Base-by-base conservation (phyloP, 352 stramenopile genomes). In the Phytophthora lateralis region DNA sequence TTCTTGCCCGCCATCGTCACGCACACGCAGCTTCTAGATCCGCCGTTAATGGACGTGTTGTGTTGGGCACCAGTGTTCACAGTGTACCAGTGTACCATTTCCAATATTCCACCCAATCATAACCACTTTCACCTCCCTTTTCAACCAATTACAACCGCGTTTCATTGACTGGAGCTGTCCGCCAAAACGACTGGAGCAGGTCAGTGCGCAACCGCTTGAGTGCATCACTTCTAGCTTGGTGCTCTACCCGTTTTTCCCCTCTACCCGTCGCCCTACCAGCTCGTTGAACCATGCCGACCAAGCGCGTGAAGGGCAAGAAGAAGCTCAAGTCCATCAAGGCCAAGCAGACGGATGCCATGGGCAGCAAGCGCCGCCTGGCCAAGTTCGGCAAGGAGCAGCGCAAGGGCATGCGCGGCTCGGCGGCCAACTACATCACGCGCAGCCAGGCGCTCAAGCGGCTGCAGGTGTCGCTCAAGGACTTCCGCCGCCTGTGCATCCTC, bases 401-500 rank as follows among this genome's bases (percentile, higher is more conserved):
- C 57, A 95, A 93, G 66, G 85, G 85, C 53, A 88, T 93, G 73
- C 73, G 75, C 27, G 86, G 86, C 43, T 86, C 76, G 39, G 85
- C 83, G 0, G 94, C 95, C 60, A 97, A 98, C 71, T 99, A 98
- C 88, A 97, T 99, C 59, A 98, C 94, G 47, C 89, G 97, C 41
- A 90, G 82, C 11, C 88, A 97, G 60, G 96, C 95, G 35, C 77
- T 99, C 42, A 98, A 98, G 69, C 89, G 90, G 50, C 80, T 98
- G 57, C 92, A 98, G 75, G 86, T 99, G 37, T 96, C 93, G 47
- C 87, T 99, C 52, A 98, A 99, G 73, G 97, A 99, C 65, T 99
- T 99, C 83, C 89, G 96, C 34, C 89, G 97, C 5, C 78, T 99
- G 1, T 99, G 97, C 73, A 99, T 99, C 71, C 82, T 99, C 39